Conservation (phyloP, 352 stramenopile genomes). For the Globisporangium yorkense region DNA sequence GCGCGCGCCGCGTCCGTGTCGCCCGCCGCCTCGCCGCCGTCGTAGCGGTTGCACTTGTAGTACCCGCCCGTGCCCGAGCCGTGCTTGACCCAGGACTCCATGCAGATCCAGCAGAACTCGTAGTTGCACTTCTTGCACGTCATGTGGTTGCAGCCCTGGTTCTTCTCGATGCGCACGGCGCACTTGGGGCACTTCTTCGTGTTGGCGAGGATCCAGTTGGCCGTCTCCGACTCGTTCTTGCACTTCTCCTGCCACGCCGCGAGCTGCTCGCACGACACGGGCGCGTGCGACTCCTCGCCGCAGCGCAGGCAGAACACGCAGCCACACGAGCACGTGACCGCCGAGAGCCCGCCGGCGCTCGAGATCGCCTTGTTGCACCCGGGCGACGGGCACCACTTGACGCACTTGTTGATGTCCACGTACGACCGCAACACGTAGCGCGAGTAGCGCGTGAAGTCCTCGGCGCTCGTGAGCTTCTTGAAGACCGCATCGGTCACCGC, state of each 20-base stretch:
- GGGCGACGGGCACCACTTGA: constrained; percentile 95
- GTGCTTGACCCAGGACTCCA: constrained; percentile 95
- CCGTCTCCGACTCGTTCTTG: constrained; percentile 97
- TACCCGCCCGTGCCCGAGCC: constrained; percentile 96
- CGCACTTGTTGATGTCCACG: constrained; percentile 97
- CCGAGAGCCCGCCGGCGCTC: constrained; percentile 70
- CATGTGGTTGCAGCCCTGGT: constrained; percentile 99
- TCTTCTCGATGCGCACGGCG: constrained; percentile 98
- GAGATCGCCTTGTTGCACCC: constrained; percentile 95
- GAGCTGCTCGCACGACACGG: constrained; percentile 91
- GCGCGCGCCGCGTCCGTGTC: constrained; percentile 89
- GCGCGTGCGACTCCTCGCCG: constrained; percentile 95
- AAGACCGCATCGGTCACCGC: constrained; percentile 67
- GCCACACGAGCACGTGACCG: constrained; percentile 78
- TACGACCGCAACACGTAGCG: constrained; percentile 94
- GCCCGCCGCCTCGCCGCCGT: constrained; percentile 40
- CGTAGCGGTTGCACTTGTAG: constrained; percentile 99
- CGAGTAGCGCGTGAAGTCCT: constrained; percentile 88
- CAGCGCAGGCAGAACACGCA: constrained; percentile 91
- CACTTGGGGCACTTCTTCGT: constrained; percentile 99
- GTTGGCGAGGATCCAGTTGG: constrained; percentile 99
- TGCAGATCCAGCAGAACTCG: constrained; percentile 99
- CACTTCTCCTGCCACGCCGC: constrained; percentile 96
- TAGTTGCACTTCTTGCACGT: constrained; percentile 90
- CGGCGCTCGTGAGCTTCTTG: constrained; percentile 49